phyloP scores from a whole-genome alignment of 2,329 filamentous ascomycete genomes.

The Cladorrhinum sp. region DNA sequence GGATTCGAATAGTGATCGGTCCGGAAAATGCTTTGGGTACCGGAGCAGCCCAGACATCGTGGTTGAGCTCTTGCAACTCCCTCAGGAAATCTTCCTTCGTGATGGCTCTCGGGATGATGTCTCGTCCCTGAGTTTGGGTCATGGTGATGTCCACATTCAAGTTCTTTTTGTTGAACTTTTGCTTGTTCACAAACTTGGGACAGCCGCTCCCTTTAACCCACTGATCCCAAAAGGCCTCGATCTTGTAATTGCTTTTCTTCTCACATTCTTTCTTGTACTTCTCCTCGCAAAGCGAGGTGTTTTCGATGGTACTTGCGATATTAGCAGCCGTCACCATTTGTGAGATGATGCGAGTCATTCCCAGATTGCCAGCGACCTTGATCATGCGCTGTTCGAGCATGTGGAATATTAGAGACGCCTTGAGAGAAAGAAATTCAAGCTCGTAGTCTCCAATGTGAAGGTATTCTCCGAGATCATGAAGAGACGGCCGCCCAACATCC shows the following conservation, averaged over 20 bases:
- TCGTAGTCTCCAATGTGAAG: conserved; percentile 82
- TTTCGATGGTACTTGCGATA: conserved; percentile 42
- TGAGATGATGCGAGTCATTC: conserved; percentile 80
- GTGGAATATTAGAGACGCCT: conserved; percentile 86
- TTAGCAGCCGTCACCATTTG: conserved; percentile 84
- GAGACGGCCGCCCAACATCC: conserved; percentile 77
- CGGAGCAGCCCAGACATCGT: conserved; percentile 65
- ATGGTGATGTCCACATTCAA: conserved; percentile 91
- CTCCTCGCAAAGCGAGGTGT: conserved; percentile 33
- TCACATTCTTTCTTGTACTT: conserved; percentile 80
- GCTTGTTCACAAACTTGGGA: conserved; percentile 79
- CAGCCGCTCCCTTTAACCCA: conserved; percentile 90
- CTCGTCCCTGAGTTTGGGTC: conserved; percentile 62
- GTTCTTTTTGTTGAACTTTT: conserved; percentile 96
- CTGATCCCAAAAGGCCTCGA: conserved; percentile 89
- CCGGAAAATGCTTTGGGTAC: conserved; percentile 84
- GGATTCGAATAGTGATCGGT: conserved; percentile 95
- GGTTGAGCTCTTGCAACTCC: conserved; percentile 75
- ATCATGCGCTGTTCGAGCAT: conserved; percentile 88
- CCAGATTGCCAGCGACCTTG: conserved; percentile 81
- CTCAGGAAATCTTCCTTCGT: conserved; percentile 72
- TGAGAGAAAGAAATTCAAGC: conserved; percentile 83
- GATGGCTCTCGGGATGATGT: conserved; percentile 38
- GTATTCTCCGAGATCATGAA: conserved; percentile 74
- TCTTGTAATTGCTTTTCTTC: conserved; percentile 78